Evolutionary conservation across 1,139 yeast genomes (phyloP).

Genomic region (Diutina mesorugosa): DNA sequence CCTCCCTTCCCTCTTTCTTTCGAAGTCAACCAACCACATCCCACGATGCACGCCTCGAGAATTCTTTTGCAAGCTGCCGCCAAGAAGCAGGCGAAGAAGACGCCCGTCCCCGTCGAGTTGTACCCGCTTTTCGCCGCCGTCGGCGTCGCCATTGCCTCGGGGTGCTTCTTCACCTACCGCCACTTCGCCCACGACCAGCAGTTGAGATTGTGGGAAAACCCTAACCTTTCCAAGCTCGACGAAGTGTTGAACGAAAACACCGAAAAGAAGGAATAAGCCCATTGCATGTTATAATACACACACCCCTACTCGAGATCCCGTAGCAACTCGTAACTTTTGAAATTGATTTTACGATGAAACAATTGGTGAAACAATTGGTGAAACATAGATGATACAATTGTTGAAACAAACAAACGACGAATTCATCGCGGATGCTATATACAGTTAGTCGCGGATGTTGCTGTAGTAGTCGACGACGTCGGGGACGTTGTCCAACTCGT

Average conservation of each 20-base stretch:
- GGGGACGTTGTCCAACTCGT: conserved; percentile 56
- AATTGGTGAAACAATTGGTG: neutral
- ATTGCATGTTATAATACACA: conserved; percentile 1
- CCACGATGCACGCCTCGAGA: conserved; percentile 44
- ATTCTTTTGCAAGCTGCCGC: conserved; percentile 39
- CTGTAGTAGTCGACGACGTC: conserved; percentile 74
- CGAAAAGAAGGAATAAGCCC: conserved; percentile 11
- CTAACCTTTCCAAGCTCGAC: conserved; percentile 43
- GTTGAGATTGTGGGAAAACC: conserved; percentile 61
- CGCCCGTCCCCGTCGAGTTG: conserved; percentile 55
- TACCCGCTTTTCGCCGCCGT: conserved; percentile 54
- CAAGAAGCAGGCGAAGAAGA: conserved; percentile 17
- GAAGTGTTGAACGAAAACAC: conserved; percentile 43
- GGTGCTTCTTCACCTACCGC: conserved; percentile 57
- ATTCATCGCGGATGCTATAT: neutral
- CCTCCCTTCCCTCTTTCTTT: neutral
- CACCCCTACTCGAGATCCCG: neutral
- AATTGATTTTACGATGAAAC: neutral
- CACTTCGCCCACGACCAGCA: conserved; percentile 55
- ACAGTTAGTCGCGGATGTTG: conserved; percentile 18
- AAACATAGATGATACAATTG: neutral
- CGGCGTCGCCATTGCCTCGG: conserved; percentile 58
- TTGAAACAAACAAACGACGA: neutral
- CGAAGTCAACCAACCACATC: neutral
- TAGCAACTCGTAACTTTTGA: neutral